Base-by-base conservation (phyloP, 208 protist species). In the Wallacemonas sp. region DNA sequence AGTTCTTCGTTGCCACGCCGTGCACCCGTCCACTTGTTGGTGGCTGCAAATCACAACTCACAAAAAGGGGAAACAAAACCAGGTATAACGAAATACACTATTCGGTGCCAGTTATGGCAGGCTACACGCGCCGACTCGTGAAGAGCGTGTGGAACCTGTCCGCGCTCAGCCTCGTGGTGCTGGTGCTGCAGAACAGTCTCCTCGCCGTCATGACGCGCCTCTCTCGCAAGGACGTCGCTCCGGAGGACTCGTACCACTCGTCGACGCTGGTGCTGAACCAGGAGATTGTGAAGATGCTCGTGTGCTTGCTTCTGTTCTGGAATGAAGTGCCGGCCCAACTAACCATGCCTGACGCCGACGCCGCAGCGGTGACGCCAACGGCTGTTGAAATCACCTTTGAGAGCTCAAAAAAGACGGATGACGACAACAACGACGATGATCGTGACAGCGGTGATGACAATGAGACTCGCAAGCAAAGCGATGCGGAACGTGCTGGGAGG, bases 161-260 rank as follows among this genome's bases (percentile, higher is more conserved):
- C 27, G 38, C 62, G 56, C n/a, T 93, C 1, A 87, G 81, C 38
- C 85, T 95, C 61, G 14, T 89, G 47, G 81, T 91, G 5, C 71
- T 95, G 1, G 84, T 92, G 2, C 9, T 92, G 1, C 89, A 95
- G 54, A 95, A 93, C 65, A 88, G 85, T 43, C 63, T 82, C 1
- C 68, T 89, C 17, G 84, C 90, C 17, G 70, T 95, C 3, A 68
- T 92, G 76, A 95, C 86, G 24, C 80, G 87, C 32, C 86, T 83
- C 30, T 87, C 82, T 1, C 72, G 81, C 33, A 69, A 66, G 11
- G 78, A 75, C 23, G 44, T 85, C 2, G 36, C 58, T 0, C 63
- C 72, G 0, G 57, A 48, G 17, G 60, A 76, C 14, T 76, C 78
- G 36, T 95, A 92, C 54, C 55, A 90, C 65, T 76, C 81, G 39